Base-by-base conservation (phyloP, 225 moss, liverwort and hornwort genomes). In the Lunularia cruciata region DNA sequence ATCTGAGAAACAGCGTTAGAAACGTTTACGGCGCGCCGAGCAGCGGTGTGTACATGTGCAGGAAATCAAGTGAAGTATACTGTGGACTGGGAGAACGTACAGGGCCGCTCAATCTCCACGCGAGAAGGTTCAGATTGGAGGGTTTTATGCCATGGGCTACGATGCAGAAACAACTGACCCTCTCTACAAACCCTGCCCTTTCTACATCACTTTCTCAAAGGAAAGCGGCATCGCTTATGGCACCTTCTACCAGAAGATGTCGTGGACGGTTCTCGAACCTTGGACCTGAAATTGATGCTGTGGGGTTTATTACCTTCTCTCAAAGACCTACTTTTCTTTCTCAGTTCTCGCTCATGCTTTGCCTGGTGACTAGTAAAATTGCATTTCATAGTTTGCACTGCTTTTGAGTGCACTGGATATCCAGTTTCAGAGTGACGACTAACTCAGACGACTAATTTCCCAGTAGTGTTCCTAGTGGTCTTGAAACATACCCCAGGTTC, bases 261-360 rank as follows among this genome's bases (percentile, higher is more conserved):
- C 75, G 10, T 46, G 76, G 47, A 80, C 80, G 4, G 60, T 76
- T 43, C 55, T 80, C 72, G 80, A n/a, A 80, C 72, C 80, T 80
- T 34, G 80, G 80, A 67, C 75, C 80, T 61, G 80, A 80, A 80
- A 80, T 80, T 67, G 80, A 80, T 67, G 72, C 80, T 80, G 80
- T 80, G 67, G 74, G 78, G 51, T 23, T 38, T 2, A 60, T 14
- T 34, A 61, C 61, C 38, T 38, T 37, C 15, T 16, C 63, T 28
- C 63, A 45, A 18, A 46, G 7, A 7, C 15, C 43, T 43, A n/a
- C 43, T 43, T 43, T 43, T 43, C 43, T 43, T 15, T 43, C 43
- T 43, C 43, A 15, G 43, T 43, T 43, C 43, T 43, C 46, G 19
- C 37, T 19, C 52, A 4, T 9, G 14, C 25, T 54, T 23, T 3